phyloP scores from a whole-genome alignment of 2,329 filamentous ascomycete species.

The Triangularia setosa region DNA sequence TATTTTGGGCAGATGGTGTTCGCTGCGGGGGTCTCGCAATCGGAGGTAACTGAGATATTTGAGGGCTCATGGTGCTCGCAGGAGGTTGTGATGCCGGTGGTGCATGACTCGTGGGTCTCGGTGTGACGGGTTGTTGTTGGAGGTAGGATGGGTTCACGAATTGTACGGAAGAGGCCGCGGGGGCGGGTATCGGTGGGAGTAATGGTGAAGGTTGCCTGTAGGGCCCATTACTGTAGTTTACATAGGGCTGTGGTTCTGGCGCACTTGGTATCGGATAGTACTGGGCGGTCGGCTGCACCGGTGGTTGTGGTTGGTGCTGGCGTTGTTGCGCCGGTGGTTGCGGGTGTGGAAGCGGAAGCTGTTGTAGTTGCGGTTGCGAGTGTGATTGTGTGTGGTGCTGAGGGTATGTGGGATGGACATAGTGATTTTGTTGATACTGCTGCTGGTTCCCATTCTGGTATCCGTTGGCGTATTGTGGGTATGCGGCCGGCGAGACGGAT shows the following conservation, averaged over 20 bases:
- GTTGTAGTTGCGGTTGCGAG: not conserved
- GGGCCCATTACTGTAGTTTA: slow-evolving; percentile 23
- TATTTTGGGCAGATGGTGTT: slow-evolving; percentile 2
- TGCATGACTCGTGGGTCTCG: slow-evolving; percentile 14
- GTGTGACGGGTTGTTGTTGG: slow-evolving; percentile 20
- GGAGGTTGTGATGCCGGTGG: slow-evolving; percentile 20
- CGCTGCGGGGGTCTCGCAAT: slow-evolving; percentile 7
- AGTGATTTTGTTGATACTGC: slow-evolving; percentile 21
- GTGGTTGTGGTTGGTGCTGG: slow-evolving; percentile 26
- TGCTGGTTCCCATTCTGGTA: slow-evolving; percentile 17
- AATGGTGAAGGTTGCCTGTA: slow-evolving; percentile 21
- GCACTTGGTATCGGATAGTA: slow-evolving; percentile 23
- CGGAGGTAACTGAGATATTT: slow-evolving; percentile 3
- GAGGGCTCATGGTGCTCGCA: slow-evolving; percentile 25
- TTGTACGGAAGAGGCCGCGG: slow-evolving; percentile 22
- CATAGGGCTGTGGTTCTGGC: slow-evolving; percentile 11
- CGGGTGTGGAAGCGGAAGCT: slow-evolving; percentile 20
- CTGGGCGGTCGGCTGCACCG: slow-evolving; percentile 12
- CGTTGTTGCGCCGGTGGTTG: slow-evolving; percentile 5
- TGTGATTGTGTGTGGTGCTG: slow-evolving; percentile 13
- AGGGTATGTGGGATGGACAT: slow-evolving; percentile 24
- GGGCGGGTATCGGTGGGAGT: slow-evolving; percentile 3
- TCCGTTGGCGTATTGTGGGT: slow-evolving; percentile 16
- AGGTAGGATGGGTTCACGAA: slow-evolving; percentile 29
- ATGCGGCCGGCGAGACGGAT: slow-evolving; percentile 14